Evolutionary conservation across 805 yeast genomes (phyloP).

Genomic region (Saturnispora halmiae): DNA sequence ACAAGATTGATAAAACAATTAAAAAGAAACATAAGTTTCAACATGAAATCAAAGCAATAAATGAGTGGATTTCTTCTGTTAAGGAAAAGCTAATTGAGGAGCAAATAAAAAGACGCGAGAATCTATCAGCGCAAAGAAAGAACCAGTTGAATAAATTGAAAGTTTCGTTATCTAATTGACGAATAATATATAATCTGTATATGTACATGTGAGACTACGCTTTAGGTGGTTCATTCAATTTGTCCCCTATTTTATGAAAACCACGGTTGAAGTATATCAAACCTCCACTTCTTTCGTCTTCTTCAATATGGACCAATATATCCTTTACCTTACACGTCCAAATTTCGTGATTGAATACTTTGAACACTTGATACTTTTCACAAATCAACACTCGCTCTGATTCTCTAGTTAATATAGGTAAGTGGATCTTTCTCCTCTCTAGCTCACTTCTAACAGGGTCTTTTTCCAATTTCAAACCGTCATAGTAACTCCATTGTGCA

Average conservation of each 20-base stretch:
- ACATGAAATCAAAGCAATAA: slow-evolving; percentile 19
- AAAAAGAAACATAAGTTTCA: slow-evolving; percentile 26
- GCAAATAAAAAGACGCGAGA: slow-evolving; percentile 19
- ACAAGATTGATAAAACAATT: slow-evolving; percentile 28
- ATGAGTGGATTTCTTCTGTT: slow-evolving; percentile 22
- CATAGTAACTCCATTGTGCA: slow-evolving; percentile 32
- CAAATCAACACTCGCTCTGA: slow-evolving; percentile 60
- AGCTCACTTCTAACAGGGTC: slow-evolving; percentile 14
- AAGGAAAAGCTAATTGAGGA: slow-evolving; percentile 17
- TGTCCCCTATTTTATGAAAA: slow-evolving; percentile 39
- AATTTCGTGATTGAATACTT: slow-evolving; percentile 78
- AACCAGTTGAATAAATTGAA: background rate
- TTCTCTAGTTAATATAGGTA: slow-evolving; percentile 47
- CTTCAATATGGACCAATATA: slow-evolving; percentile 30
- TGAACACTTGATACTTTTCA: slow-evolving; percentile 40
- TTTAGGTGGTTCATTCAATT: slow-evolving; percentile 15
- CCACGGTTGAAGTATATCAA: slow-evolving; percentile 53
- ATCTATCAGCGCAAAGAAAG: slow-evolving; percentile 21
- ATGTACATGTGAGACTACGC: background rate
- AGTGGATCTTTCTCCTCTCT: slow-evolving; percentile 20
- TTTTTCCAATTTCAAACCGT: slow-evolving; percentile 12
- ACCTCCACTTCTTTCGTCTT: slow-evolving; percentile 45
- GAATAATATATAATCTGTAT: background rate
- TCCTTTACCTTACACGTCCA: slow-evolving; percentile 78
- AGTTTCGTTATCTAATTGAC: background rate